Evolutionary conservation across 345 rosid genomes (phyloP).

Genomic region (Erodium maritimum): DNA sequence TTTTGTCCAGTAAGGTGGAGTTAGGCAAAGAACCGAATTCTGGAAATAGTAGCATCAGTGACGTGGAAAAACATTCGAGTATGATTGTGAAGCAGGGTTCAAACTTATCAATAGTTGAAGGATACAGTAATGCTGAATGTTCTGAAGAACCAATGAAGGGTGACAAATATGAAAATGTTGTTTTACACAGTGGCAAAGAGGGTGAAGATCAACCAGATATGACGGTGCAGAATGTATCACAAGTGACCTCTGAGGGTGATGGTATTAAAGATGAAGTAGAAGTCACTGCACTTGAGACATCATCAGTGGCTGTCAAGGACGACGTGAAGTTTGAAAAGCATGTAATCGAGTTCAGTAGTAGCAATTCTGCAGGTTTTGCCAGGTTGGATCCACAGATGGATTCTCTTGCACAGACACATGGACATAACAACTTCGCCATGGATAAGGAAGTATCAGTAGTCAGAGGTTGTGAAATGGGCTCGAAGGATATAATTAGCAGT

Average conservation of each 20-base stretch:
- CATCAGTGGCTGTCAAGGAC: slow-evolving; percentile 10
- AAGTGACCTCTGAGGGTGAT: slow-evolving; percentile 11
- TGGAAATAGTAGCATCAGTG: slow-evolving; percentile 8
- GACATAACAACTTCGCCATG: slow-evolving; percentile 3
- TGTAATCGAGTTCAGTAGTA: slow-evolving; percentile 16
- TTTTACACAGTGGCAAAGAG: slow-evolving; percentile 13
- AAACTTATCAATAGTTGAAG: slow-evolving; percentile 23
- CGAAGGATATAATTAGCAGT: slow-evolving; percentile 11
- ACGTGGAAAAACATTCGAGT: slow-evolving; percentile 20
- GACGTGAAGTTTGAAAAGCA: slow-evolving; percentile 11
- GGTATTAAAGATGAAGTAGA: slow-evolving; percentile 8
- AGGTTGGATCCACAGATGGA: slow-evolving; percentile 14
- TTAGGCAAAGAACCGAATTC: slow-evolving; percentile 18
- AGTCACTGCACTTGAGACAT: slow-evolving; percentile 8
- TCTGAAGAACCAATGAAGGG: slow-evolving; percentile 10
- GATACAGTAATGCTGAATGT: slow-evolving; percentile 15
- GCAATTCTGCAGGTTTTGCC: slow-evolving; percentile 9
- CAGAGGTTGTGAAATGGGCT: slow-evolving; percentile 14
- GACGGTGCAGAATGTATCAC: slow-evolving; percentile 7
- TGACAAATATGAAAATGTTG: slow-evolving; percentile 14
- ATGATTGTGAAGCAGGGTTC: slow-evolving; percentile 17
- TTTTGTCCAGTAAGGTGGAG: slow-evolving; percentile 13
- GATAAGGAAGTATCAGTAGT: slow-evolving; percentile 14
- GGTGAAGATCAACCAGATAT: slow-evolving; percentile 13
- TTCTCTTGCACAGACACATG: slow-evolving; percentile 11